Evolutionary conservation across 371 early-diverging fungal species (phyloP).

Genomic region (Catenaria anguillulae): DNA sequence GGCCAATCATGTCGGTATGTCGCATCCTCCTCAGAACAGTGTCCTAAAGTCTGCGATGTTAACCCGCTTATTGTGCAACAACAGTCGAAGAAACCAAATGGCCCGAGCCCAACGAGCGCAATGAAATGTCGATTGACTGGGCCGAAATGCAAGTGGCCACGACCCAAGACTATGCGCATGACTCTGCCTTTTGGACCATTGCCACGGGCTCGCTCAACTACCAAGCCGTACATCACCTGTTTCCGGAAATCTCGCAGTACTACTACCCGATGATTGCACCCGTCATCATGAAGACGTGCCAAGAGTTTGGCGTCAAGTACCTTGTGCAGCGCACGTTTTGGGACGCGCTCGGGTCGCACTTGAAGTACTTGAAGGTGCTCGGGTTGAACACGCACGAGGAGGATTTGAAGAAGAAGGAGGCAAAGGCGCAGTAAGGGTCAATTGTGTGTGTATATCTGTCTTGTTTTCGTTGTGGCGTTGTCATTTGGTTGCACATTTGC

Average conservation of each 20-base stretch:
- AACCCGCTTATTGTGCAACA: no score
- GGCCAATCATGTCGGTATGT: slow-evolving; percentile 47
- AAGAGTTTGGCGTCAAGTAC: slow-evolving; percentile 29
- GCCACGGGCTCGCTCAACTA: slow-evolving; percentile 40
- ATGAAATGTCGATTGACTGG: slow-evolving; percentile 34
- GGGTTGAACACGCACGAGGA: slow-evolving; percentile 9
- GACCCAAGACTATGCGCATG: slow-evolving; percentile 44
- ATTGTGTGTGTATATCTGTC: no score
- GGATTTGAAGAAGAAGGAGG: not conserved
- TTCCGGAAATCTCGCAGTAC: slow-evolving; percentile 38
- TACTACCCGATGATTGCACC: slow-evolving; percentile 30
- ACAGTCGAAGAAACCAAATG: slow-evolving; percentile 35
- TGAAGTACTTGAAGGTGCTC: slow-evolving; percentile 24
- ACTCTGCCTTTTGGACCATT: slow-evolving; percentile 31
- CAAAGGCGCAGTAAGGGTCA: not conserved
- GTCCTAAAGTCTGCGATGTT: no score
- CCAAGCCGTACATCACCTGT: slow-evolving; percentile 42
- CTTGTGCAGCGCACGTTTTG: slow-evolving; percentile 29
- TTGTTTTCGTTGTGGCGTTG: no score
- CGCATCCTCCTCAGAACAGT: no score
- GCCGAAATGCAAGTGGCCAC: slow-evolving; percentile 32
- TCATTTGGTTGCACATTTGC: no score
- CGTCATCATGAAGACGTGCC: slow-evolving; percentile 30
- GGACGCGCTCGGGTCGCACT: slow-evolving; percentile 28
- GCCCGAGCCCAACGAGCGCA: slow-evolving; percentile 29